These are phyloP conservation scores for Balansia obtecta DNA, from an alignment of 2,329 filamentous ascomycete species.

Conservation along the genomic window DNA sequence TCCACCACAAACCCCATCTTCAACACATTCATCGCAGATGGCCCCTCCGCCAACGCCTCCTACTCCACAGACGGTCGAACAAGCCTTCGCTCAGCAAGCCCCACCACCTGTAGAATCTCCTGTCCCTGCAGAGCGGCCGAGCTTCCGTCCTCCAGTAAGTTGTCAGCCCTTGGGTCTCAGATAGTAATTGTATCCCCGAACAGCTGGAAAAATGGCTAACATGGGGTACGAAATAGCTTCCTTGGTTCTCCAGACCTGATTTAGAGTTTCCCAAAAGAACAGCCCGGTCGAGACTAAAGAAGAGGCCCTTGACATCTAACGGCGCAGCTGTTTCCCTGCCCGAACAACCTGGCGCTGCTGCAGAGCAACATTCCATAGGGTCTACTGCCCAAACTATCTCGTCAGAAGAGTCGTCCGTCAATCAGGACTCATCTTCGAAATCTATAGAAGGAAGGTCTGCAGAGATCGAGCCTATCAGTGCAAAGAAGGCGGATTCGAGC, in stretches of 20 bases:
- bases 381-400: background rate
- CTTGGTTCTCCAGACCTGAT: conserved; percentile 43
- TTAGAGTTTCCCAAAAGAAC: conserved; percentile 34
- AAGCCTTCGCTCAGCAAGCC: conserved; percentile 11
- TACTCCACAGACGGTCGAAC: conserved; percentile 27
- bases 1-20: conserved; percentile 39
- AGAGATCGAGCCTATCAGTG: background rate
- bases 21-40: conserved; percentile 34
- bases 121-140: conserved; percentile 10
- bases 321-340: conserved; percentile 30
- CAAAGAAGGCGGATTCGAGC: background rate
- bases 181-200: no score
- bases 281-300: conserved; percentile 27
- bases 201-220: background rate
- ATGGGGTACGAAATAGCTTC: conserved; percentile 29
- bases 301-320: conserved; percentile 26
- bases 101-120: conserved; percentile 3
- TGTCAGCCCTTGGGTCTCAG: background rate
- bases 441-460: background rate
- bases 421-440: background rate
- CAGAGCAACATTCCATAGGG: conserved; percentile 9
- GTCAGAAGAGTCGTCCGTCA: conserved; percentile 6
- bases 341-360: conserved; percentile 23
- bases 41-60: conserved; percentile 33
- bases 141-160: conserved; percentile 41